Conservation (phyloP, 2,329 filamentous ascomycete genomes). For the Penicillium polonicum region DNA sequence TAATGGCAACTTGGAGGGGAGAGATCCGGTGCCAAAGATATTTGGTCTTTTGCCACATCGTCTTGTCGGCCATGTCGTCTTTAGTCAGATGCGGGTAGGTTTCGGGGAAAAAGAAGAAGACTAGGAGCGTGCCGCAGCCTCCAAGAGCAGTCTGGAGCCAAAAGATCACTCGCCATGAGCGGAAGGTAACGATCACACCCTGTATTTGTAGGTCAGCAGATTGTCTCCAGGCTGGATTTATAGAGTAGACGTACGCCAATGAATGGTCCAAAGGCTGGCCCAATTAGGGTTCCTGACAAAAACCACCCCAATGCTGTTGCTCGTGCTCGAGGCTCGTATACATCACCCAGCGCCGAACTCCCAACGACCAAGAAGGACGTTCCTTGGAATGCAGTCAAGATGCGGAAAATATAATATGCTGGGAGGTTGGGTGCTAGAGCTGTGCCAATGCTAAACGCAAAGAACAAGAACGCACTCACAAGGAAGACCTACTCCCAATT, state of each 20-base stretch:
- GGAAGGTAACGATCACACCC: slow-evolving; percentile 73
- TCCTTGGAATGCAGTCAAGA: slow-evolving; percentile 72
- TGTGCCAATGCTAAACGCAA: slow-evolving; percentile 68
- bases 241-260: slow-evolving; percentile 30
- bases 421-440: slow-evolving; percentile 69
- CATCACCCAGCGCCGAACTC: slow-evolving; percentile 66
- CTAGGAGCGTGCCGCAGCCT: slow-evolving; percentile 57
- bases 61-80: slow-evolving; percentile 59
- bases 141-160: slow-evolving; percentile 72
- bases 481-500: slow-evolving; percentile 52
- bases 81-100: slow-evolving; percentile 67
- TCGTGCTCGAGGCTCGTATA: slow-evolving; percentile 65
- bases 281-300: slow-evolving; percentile 67
- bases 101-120: slow-evolving; percentile 68
- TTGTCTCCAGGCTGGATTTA: background rate
- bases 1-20: slow-evolving; percentile 60
- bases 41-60: slow-evolving; percentile 48
- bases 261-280: slow-evolving; percentile 62
- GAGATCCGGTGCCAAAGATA: slow-evolving; percentile 65
- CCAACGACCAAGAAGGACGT: slow-evolving; percentile 73
- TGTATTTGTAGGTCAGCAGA: slow-evolving; percentile 55
- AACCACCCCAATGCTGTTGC: slow-evolving; percentile 75
- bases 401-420: slow-evolving; percentile 71
- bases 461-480: slow-evolving; percentile 62
- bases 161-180: slow-evolving; percentile 72